Percentiles rank a stretch among this genome's conserved stretches.
phyloP scores from a whole-genome alignment of 441 rosid genomes.

The Metrosideros polymorpha region DNA sequence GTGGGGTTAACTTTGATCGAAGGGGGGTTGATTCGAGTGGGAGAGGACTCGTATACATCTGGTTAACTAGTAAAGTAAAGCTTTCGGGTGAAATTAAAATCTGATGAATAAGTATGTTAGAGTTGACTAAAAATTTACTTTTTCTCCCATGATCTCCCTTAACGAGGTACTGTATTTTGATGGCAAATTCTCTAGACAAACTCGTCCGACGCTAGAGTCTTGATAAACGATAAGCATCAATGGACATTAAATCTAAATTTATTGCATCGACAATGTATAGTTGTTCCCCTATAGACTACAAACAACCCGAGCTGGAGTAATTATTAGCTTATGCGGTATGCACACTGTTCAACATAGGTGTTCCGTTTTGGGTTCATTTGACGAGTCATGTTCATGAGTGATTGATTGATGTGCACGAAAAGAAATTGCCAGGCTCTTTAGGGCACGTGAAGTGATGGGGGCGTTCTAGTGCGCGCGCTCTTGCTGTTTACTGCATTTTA shows the following conservation, averaged over 20 bases:
- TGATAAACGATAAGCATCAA: not conserved
- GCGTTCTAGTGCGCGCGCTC: not conserved
- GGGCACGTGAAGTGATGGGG: not conserved
- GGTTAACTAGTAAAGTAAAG: no score
- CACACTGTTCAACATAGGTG: not conserved
- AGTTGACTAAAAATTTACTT: no score
- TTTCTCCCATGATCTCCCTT: not conserved
- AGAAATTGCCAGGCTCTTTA: not conserved
- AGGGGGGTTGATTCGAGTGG: rapidly evolving
- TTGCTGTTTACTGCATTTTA: not conserved
- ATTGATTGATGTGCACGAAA: not conserved
- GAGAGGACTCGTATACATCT: no score
- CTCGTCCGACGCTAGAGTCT: not conserved
- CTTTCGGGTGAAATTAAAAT: not conserved
- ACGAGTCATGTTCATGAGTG: not conserved
- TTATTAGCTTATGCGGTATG: not conserved
- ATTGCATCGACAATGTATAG: not conserved
- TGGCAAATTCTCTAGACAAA: not conserved
- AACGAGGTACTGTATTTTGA: no score
- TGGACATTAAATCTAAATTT: not conserved
- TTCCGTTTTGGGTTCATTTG: not conserved
- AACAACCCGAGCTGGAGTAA: rapidly evolving
- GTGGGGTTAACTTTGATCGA: not conserved
- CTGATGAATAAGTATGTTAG: not conserved
- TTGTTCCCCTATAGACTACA: not conserved